These are phyloP conservation scores for Strigomonas culicis DNA, from an alignment of 208 protist species.

Conservation along the genomic window DNA sequence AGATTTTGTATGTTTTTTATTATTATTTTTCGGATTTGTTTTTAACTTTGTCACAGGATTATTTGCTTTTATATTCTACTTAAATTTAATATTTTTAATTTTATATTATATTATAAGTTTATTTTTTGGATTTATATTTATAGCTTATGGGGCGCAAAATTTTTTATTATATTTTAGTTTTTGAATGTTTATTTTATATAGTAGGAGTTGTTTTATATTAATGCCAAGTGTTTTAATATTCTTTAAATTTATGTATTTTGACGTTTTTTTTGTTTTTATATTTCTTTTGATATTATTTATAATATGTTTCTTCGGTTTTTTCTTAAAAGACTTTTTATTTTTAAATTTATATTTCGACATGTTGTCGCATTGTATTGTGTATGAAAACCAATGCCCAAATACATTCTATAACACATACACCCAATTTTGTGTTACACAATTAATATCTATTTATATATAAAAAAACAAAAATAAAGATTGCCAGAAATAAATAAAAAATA, in stretches of 20 bases:
- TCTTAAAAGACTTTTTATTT: slow-evolving; percentile 89
- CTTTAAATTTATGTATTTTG: slow-evolving; percentile 86
- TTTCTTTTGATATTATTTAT: slow-evolving; percentile 84
- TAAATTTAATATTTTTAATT: slow-evolving; percentile 79
- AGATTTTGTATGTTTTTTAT: slow-evolving; percentile 87
- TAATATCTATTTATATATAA: slow-evolving; percentile 83
- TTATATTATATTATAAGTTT: slow-evolving; percentile 77
- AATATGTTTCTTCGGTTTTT: slow-evolving; percentile 85
- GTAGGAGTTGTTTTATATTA: slow-evolving; percentile 67
- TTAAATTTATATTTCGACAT: slow-evolving; percentile 87
- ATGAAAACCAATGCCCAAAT: slow-evolving; percentile 45
- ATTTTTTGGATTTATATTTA: slow-evolving; percentile 86
- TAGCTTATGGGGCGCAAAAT: slow-evolving; percentile 42
- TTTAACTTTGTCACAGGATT: slow-evolving; percentile 72
- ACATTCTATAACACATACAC: slow-evolving; percentile 49
- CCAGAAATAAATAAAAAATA: slow-evolving; percentile 69
- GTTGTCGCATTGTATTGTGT: slow-evolving; percentile 54
- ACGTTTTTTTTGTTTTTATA: slow-evolving; percentile 83
- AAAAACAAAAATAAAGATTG: slow-evolving; percentile 76
- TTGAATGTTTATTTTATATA: slow-evolving; percentile 78
- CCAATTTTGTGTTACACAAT: slow-evolving; percentile 76
- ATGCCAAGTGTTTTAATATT: slow-evolving; percentile 61
- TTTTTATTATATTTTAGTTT: slow-evolving; percentile 62
- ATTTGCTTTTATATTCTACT: slow-evolving; percentile 81
- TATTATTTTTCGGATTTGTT: slow-evolving; percentile 81